Evolutionary conservation across 352 stramenopile species (phyloP), one percentile per base, ranked within the genome.

Genomic region (Globisporangium uncinulatum): DNA sequence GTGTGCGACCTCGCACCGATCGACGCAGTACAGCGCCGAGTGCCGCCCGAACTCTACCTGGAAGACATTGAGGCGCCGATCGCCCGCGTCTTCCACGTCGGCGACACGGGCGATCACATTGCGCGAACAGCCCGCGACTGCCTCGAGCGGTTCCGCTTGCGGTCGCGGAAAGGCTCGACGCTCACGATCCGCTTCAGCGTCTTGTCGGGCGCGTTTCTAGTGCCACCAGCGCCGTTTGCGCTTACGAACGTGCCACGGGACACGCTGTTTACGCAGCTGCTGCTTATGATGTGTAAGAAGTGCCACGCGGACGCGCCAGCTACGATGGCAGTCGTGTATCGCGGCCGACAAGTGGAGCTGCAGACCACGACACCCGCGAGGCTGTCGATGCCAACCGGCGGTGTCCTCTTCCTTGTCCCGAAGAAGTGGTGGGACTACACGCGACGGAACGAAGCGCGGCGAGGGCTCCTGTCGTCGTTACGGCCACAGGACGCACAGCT

Each of bases 401-500:
- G 68, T 10, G 41, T 86, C 19, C 66, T 86, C 34, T 80, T 72
- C 52, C 59, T 86, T 21, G 75, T 86, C 50, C 55, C 64, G 4
- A 68, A 68, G 17, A 70, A 67, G 56, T 83, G 75, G 75, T 86
- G 75, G 73, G 71, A 83, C 56, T 66, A 80, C 51, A 76, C 66
- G 46, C 73, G 73, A 0, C 73, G 76, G 44, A 80, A 79, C 51
- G 76, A 83, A 51, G 76, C 76, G 41, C 56, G 76, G 1, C 62
- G 73, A 8, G 76, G 76, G 1, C 48, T 83, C 31, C 44, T 86
- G 56, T 70, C 70, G 11, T 85, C 72, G 14, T 58, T 80, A 55
- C 68, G 72, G 20, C 74, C 70, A 13, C 70, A 84, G 39, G 71
- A 82, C 52, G 69, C 74, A 24, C 54, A 74, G 24, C 65, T 82